A percentile compares a stretch with the other conserved stretches of the same genome.
Conservation (phyloP, 768 basidiomycete genomes). For the Mycena chlorophos region DNA sequence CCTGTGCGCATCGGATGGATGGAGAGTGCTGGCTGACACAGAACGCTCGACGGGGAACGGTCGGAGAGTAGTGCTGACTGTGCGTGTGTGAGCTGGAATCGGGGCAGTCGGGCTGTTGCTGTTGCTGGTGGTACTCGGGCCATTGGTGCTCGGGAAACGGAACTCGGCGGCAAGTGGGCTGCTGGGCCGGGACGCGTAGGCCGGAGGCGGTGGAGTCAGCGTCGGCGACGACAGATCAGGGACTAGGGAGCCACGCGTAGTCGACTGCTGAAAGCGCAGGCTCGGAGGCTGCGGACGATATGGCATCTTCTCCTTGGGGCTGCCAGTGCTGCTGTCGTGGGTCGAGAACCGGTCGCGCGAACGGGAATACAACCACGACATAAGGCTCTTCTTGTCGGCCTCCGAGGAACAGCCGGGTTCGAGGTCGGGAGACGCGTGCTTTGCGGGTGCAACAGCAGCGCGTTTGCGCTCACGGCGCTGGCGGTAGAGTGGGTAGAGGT, state of each 20-base stretch:
- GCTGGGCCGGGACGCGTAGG: conserved; percentile 18
- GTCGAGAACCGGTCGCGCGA: conserved; percentile 31
- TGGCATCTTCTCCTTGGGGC: conserved; percentile 1
- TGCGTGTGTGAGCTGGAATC: conserved; percentile 9
- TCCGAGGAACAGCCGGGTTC: conserved; percentile 11
- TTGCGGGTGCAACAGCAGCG: neutral
- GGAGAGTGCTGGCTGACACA: conserved; percentile 19
- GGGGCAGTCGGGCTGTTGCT: neutral
- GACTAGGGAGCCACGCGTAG: conserved; percentile 19
- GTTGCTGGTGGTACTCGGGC: neutral
- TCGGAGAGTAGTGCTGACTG: conserved; percentile 10
- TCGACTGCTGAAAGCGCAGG: conserved; percentile 11
- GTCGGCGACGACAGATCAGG: conserved; percentile 15
- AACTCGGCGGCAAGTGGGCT: conserved; percentile 11
- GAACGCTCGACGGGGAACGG: conserved; percentile 17
- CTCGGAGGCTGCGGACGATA: conserved; percentile 1
- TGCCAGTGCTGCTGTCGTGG: too few relatives aligned
- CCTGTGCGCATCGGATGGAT: conserved; percentile 5
- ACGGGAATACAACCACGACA: conserved; percentile 30
- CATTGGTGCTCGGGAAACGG: conserved; percentile 10
- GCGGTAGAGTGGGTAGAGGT: conserved; percentile 25
- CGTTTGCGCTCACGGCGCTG: conserved; percentile 1
- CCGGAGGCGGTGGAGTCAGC: conserved; percentile 18
- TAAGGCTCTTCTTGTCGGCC: conserved; percentile 20
- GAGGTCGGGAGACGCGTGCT: conserved; percentile 14